These are phyloP conservation scores for Leccinellum rugosiceps DNA, from an alignment of 768 basidiomycete species.

Conservation along the genomic window DNA sequence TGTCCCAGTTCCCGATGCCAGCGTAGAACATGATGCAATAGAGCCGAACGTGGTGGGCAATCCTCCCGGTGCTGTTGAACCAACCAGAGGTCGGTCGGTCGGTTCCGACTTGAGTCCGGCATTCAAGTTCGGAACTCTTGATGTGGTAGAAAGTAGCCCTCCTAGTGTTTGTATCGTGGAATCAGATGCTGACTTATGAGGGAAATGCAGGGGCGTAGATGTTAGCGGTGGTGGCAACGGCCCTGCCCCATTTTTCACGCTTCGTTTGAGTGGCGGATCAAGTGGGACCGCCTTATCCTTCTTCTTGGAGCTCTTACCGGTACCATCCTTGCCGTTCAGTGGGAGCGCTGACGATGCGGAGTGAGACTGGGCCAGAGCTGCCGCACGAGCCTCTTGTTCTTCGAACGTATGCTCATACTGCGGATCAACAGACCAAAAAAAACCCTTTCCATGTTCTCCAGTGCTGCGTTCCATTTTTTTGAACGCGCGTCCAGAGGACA, in stretches of 20 bases:
- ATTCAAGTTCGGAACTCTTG: background rate
- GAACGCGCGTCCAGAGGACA: slow-evolving; percentile 92
- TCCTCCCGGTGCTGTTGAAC: slow-evolving; percentile 1
- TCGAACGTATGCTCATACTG: slow-evolving; percentile 63
- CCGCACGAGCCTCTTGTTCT: slow-evolving; percentile 60
- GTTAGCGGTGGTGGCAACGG: slow-evolving; percentile 69
- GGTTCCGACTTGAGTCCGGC: slow-evolving; percentile 5
- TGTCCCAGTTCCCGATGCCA: slow-evolving; percentile 5
- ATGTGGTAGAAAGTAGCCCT: slow-evolving; percentile 4
- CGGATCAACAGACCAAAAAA: slow-evolving; percentile 89
- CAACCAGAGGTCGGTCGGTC: background rate
- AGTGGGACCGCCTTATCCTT: slow-evolving; percentile 53
- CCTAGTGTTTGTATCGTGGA: slow-evolving; percentile 1
- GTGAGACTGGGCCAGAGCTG: slow-evolving; percentile 29
- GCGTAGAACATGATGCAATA: background rate
- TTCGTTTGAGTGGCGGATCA: slow-evolving; percentile 68
- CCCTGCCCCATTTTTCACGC: slow-evolving; percentile 58
- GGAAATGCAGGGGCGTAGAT: slow-evolving; percentile 55
- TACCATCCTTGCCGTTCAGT: slow-evolving; percentile 36
- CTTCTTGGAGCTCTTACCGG: slow-evolving; percentile 40
- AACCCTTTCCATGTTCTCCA: slow-evolving; percentile 87
- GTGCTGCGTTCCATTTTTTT: slow-evolving; percentile 83
- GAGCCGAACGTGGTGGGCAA: background rate
- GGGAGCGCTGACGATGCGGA: slow-evolving; percentile 23
- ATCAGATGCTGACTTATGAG: slow-evolving; percentile 28